Conservation (phyloP, 2,329 filamentous ascomycete species). For the Dactylellina drechsleri region DNA sequence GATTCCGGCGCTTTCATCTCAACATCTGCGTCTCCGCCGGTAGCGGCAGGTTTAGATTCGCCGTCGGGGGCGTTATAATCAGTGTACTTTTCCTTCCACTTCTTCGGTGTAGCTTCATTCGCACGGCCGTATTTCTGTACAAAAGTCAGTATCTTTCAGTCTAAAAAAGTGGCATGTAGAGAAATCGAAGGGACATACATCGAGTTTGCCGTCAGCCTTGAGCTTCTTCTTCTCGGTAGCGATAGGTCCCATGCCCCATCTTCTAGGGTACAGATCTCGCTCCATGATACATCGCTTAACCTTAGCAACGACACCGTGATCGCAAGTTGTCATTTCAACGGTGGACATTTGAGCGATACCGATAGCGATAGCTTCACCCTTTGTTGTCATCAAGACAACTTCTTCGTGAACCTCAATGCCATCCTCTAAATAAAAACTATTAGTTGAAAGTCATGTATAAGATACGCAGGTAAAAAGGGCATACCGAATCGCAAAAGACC, state of each 20-base stretch:
- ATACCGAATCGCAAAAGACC: slow-evolving; percentile 90
- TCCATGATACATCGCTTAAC: slow-evolving; percentile 99
- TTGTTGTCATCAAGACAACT: slow-evolving; percentile 97
- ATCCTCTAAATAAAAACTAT: slow-evolving; percentile 71
- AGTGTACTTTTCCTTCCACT: slow-evolving; percentile 93
- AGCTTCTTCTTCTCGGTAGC: slow-evolving; percentile 99
- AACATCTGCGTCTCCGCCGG: slow-evolving; percentile 64
- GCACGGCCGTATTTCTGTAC: slow-evolving; percentile 83
- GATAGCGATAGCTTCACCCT: slow-evolving; percentile 97
- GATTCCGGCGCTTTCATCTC: slow-evolving; percentile 61
- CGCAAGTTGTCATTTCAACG: slow-evolving; percentile 94
- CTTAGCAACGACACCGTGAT: slow-evolving; percentile 97
- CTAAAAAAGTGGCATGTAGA: not conserved
- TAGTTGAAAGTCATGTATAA: slow-evolving; percentile 17
- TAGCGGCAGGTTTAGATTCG: slow-evolving; percentile 63
- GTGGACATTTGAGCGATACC: slow-evolving; percentile 98
- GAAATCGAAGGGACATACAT: slow-evolving; percentile 67
- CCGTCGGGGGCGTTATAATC: slow-evolving; percentile 76
- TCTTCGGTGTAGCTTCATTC: slow-evolving; percentile 91
- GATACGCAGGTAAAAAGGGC: not conserved
- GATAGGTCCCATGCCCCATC: slow-evolving; percentile 95
- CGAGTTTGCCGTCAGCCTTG: slow-evolving; percentile 96
- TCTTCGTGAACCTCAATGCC: slow-evolving; percentile 95
- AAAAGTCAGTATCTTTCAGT: slow-evolving; percentile 60
- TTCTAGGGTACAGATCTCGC: slow-evolving; percentile 92